Conservation (phyloP, 768 basidiomycete genomes). For the Rhizopogon vulgaris region DNA sequence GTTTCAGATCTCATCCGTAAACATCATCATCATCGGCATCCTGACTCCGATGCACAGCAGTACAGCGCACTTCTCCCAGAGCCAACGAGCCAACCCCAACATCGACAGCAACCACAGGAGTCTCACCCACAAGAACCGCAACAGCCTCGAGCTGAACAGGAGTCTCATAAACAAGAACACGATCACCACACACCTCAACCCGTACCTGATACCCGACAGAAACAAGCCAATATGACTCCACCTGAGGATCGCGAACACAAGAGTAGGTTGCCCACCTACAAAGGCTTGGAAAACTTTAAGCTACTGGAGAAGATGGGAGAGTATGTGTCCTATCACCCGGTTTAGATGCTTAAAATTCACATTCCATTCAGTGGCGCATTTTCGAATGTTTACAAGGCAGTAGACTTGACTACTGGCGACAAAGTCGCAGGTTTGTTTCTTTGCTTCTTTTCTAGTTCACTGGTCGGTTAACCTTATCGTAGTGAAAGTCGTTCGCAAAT, state of each 20-base stretch:
- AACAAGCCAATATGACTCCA: constrained; percentile 53
- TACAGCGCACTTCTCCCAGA: constrained; percentile 11
- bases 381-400: constrained; percentile 95
- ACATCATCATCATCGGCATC: constrained; percentile 60
- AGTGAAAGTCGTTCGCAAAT: constrained; percentile 96
- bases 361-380: constrained; percentile 73
- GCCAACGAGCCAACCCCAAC: constrained; percentile 16
- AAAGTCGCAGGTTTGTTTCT: constrained; percentile 72
- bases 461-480: constrained; percentile 11
- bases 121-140: constrained; percentile 29
- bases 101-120: constrained; percentile 29
- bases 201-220: constrained; percentile 29
- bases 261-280: constrained; percentile 77
- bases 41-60: constrained; percentile 26
- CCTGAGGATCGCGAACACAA: constrained; percentile 70
- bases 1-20: constrained; percentile 64
- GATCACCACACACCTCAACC: constrained; percentile 1
- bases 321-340: constrained; percentile 43
- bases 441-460: neutral
- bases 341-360: constrained; percentile 7
- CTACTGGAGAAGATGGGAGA: constrained; percentile 89
- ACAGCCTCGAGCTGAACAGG: constrained; percentile 22
- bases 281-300: constrained; percentile 75
- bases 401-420: constrained; percentile 66
- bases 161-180: constrained; percentile 15